Evolutionary conservation across 108 stramenopile species (phyloP), one percentile per base, ranked within the genome.

Genomic region (Cyclotella cryptica): DNA sequence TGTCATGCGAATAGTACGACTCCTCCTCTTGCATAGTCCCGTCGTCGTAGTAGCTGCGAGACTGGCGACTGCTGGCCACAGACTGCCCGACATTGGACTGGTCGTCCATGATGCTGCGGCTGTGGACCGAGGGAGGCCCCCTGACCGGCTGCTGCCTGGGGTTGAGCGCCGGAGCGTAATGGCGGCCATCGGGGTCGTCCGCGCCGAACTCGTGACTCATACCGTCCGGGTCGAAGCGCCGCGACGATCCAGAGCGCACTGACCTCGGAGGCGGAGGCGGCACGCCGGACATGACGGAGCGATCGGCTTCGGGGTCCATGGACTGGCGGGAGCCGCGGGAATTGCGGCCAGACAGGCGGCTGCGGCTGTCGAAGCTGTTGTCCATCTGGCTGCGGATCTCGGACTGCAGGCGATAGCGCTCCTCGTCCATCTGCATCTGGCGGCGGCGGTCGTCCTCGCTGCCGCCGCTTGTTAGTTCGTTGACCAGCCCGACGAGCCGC

Each of bases 101-200:
- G 11, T 61, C 58, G 58, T 59, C 58, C 71, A 29, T 62, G 30
- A 58, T 18, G 42, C 19, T 43, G 28, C 45, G 65, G 30, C 21
- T 39, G 45, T 17, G 27, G 45, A 45, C 65, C 18, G 29, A 22
- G 47, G 53, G 60, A 29, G 71, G 57, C 9, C 71, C 49, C 43
- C 28, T 15, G 49, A 15, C 49, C 43, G 44, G 71, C 44, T 44
- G 71, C 26, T 26, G 58, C 60, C 60, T 15, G 27, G 72, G 46
- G 7, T 67, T 24, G 40, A 26, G 47, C 6, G 73, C 73, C 10
- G 80, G 80, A 11, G 80, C 80, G 46, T 81, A 81, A 35, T 75
- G 74, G 22, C 66, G 52, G 19, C 80, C 80, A 43, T 81, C 80
- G 9, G 80, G 80, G 66, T 81, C 80, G 45, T 81, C 80, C n/a